phyloP scores from a whole-genome alignment of 2,329 filamentous ascomycete species.

The Boeremia lycopersici region DNA sequence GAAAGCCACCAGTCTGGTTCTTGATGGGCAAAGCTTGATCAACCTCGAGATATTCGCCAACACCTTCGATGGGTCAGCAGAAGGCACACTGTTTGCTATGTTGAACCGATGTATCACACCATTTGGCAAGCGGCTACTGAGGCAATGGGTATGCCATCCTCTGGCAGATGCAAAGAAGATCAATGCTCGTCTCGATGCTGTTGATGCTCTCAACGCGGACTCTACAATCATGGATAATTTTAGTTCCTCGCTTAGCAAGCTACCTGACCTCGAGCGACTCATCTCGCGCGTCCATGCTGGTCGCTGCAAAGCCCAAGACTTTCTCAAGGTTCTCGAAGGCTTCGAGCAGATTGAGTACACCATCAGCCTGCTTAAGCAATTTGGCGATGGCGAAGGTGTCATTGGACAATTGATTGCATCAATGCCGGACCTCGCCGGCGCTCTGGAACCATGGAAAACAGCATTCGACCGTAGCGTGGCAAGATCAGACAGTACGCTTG shows the following conservation, averaged over 20 bases:
- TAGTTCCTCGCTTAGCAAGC: conserved; percentile 82
- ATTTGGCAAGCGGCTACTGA: conserved; percentile 94
- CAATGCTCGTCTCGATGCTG: conserved; percentile 91
- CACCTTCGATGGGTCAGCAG: conserved; percentile 80
- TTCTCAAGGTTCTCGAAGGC: conserved; percentile 89
- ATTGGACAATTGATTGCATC: conserved; percentile 80
- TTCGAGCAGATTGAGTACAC: conserved; percentile 98
- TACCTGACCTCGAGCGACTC: conserved; percentile 91
- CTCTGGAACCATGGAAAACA: conserved; percentile 83
- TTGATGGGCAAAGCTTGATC: conserved; percentile 95
- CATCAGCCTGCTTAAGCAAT: conserved; percentile 76
- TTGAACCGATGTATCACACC: conserved; percentile 95
- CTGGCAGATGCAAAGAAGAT: conserved; percentile 85
- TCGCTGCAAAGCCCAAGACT: conserved; percentile 88
- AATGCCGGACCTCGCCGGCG: conserved; percentile 82
- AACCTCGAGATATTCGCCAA: conserved; percentile 98
- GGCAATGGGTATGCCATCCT: conserved; percentile 97
- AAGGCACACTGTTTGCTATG: conserved; percentile 88
- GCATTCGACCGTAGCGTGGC: conserved; percentile 87
- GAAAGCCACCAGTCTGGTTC: conserved; percentile 84
- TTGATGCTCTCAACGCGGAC: conserved; percentile 89
- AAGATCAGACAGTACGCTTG: conserved; percentile 77
- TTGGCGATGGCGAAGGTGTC: conserved; percentile 78
- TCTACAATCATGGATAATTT: conserved; percentile 82
- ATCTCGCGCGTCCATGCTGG: conserved; percentile 95